Conservation (phyloP, 176 grass and related monocot species). For the Poa pratensis region DNA sequence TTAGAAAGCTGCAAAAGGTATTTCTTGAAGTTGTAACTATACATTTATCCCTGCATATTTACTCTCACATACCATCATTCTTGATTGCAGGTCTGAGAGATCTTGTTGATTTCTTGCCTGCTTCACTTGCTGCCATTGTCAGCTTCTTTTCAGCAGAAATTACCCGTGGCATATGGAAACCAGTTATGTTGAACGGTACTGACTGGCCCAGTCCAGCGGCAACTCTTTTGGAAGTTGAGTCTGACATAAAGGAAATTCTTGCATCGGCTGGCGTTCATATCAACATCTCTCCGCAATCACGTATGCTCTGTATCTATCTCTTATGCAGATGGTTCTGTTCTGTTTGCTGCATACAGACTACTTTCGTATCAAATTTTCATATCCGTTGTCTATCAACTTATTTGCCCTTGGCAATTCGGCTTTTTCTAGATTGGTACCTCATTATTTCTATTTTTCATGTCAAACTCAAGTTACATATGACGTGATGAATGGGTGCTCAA, state of each 20-base stretch:
- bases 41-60: constrained; percentile 30
- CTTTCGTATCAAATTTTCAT: neutral
- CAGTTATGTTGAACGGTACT: constrained; percentile 71
- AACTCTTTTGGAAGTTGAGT: constrained; percentile 62
- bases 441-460: neutral
- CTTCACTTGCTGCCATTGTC: constrained; percentile 70
- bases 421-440: neutral
- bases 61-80: constrained; percentile 17
- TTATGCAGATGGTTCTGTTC: constrained; percentile 3
- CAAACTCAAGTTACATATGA: neutral
- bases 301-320: constrained; percentile 28
- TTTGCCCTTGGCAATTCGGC: neutral
- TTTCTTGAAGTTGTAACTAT: neutral
- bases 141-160: constrained; percentile 79
- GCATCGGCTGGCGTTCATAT: constrained; percentile 77
- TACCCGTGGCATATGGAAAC: constrained; percentile 82
- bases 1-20: neutral
- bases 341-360: constrained; percentile 2
- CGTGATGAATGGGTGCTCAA: neutral
- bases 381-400: neutral
- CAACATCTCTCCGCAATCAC: constrained; percentile 59
- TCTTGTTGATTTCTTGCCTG: constrained; percentile 79
- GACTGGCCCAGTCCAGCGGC: constrained; percentile 81
- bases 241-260: constrained; percentile 79
- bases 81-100: constrained; percentile 68